Conservation (phyloP, 371 early-diverging fungal genomes). For the Rhizopus stolonifer region DNA sequence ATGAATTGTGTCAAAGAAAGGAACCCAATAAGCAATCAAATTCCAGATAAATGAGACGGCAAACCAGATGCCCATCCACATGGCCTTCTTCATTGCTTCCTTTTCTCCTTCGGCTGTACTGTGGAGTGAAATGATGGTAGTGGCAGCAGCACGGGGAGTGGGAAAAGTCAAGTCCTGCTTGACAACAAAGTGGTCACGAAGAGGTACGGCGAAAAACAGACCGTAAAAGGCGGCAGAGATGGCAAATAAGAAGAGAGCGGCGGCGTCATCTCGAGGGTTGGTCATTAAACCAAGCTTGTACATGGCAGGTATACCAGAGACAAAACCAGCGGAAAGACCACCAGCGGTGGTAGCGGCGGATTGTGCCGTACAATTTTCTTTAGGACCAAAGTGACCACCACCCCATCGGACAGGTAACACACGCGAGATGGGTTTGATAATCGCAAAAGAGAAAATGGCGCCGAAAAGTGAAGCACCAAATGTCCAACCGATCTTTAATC, state of each 20-base stretch:
- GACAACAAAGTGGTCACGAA: constrained; percentile 69
- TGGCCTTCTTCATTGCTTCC: constrained; percentile 45
- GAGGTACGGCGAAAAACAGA: constrained; percentile 74
- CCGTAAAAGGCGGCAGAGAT: constrained; percentile 70
- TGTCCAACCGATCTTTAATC: constrained; percentile 71
- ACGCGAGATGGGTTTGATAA: constrained; percentile 60
- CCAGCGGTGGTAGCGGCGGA: constrained; percentile 73
- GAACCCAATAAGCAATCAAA: constrained; percentile 58
- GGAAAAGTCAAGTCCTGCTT: constrained; percentile 73
- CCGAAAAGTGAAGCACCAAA: constrained; percentile 75
- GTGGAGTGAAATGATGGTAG: constrained; percentile 67
- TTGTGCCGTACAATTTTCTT: constrained; percentile 71
- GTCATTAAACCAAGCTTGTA: constrained; percentile 63
- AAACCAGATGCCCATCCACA: constrained; percentile 54
- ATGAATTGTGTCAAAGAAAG: constrained; percentile 59
- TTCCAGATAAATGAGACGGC: constrained; percentile 45
- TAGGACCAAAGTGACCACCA: constrained; percentile 68
- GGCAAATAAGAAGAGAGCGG: constrained; percentile 55
- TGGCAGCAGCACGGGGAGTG: constrained; percentile 69
- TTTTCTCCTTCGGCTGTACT: constrained; percentile 42
- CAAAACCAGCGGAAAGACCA: constrained; percentile 69
- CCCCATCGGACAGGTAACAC: constrained; percentile 46
- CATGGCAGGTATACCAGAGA: constrained; percentile 73
- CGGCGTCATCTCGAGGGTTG: constrained; percentile 49
- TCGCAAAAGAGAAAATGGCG: constrained; percentile 69